phyloP scores from a whole-genome alignment of 345 rosid species.

The Aurinia saxatilis region DNA sequence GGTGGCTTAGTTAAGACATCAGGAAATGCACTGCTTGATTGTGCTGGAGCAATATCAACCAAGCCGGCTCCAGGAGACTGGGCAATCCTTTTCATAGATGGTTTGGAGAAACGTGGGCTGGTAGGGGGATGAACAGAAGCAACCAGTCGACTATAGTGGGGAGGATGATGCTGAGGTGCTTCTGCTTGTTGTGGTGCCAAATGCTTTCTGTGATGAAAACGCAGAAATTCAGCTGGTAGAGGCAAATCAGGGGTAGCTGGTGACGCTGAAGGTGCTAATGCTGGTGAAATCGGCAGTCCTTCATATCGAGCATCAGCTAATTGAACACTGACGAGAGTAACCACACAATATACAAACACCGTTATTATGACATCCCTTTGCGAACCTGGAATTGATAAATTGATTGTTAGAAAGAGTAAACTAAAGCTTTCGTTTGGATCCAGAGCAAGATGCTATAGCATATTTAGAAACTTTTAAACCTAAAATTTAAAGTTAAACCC shows the following conservation, averaged over 20 bases:
- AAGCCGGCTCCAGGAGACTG: conserved; percentile 52
- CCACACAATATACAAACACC: conserved; percentile 37
- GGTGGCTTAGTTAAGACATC: conserved; percentile 72
- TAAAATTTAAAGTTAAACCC: background rate
- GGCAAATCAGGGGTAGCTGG: conserved; percentile 44
- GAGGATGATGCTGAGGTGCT: conserved; percentile 47
- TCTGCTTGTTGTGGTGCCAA: conserved; percentile 35
- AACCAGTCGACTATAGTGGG: conserved; percentile 48
- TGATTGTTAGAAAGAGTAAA: background rate
- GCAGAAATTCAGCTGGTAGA: conserved; percentile 37
- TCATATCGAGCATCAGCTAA: conserved; percentile 26
- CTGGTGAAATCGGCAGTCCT: conserved; percentile 37
- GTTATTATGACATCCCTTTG: conserved; percentile 1
- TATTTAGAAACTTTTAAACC: conserved; percentile 16
- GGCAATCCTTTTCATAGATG: conserved; percentile 48
- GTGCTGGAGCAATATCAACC: conserved; percentile 66
- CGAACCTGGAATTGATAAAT: conserved; percentile 3
- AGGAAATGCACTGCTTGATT: conserved; percentile 44
- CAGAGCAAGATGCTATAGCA: conserved; percentile 1
- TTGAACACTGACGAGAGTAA: conserved; percentile 32
- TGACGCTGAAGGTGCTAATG: conserved; percentile 30
- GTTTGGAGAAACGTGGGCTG: conserved; percentile 55
- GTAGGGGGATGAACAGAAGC: conserved; percentile 56
- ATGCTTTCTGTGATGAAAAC: conserved; percentile 40
- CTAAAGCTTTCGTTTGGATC: no score